Conservation (phyloP, 768 basidiomycete species). For the Galerina sulciceps region DNA sequence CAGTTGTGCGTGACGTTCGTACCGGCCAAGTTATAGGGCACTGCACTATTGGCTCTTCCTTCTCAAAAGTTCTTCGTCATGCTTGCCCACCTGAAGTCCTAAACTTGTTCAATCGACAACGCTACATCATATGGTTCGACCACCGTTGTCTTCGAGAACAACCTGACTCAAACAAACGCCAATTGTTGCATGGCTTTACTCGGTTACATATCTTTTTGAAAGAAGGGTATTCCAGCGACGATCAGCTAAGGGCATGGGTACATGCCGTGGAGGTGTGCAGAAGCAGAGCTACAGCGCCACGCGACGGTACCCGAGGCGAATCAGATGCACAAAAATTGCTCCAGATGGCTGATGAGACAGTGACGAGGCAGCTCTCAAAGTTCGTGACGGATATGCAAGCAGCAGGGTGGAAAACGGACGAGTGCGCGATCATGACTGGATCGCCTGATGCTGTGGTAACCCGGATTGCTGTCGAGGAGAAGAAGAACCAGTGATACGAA, state of each 20-base stretch:
- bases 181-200: conserved; percentile 18
- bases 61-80: conserved; percentile 36
- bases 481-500: conserved; percentile 4
- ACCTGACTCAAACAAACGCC: background rate
- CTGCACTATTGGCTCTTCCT: conserved; percentile 55
- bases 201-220: conserved; percentile 53
- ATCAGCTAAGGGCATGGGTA: conserved; percentile 64
- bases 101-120: conserved; percentile 44
- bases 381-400: conserved; percentile 6
- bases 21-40: conserved; percentile 41
- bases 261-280: conserved; percentile 43
- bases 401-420: conserved; percentile 21
- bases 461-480: conserved; percentile 5
- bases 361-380: background rate
- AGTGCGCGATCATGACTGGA: conserved; percentile 33
- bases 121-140: conserved; percentile 61
- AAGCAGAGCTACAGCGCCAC: background rate
- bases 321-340: background rate
- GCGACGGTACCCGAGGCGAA: background rate
- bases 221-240: conserved; percentile 46
- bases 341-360: background rate
- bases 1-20: conserved; percentile 39
- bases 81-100: conserved; percentile 35
- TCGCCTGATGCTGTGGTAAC: conserved; percentile 33
- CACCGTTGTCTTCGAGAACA: conserved; percentile 21